These are phyloP conservation scores for Coemansia sp. DNA, from an alignment of 192 early-diverging fungal species.

Conservation along the genomic window DNA sequence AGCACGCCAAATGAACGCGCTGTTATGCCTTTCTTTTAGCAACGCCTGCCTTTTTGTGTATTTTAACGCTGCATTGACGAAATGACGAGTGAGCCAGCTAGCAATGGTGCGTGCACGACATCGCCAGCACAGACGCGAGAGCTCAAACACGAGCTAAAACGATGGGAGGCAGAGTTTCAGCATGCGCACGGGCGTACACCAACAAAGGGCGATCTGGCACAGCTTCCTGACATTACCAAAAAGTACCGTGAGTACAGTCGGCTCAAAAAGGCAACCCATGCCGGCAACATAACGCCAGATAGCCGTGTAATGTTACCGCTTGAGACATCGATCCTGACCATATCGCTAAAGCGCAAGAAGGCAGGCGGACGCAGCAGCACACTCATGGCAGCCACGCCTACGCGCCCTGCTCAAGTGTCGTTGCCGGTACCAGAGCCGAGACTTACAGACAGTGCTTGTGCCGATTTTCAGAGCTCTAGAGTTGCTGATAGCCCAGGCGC, in stretches of 20 bases:
- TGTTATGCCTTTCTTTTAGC: too few relatives aligned
- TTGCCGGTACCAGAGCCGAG: background rate
- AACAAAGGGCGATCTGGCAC: conserved; percentile 29
- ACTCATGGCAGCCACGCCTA: background rate
- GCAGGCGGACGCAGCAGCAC: background rate
- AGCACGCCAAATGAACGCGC: too few relatives aligned
- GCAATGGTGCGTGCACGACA: background rate
- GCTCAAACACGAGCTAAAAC: conserved; percentile 51
- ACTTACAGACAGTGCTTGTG: background rate
- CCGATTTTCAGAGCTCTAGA: background rate
- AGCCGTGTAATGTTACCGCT: conserved; percentile 17
- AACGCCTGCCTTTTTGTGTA: too few relatives aligned
- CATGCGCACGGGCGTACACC: conserved; percentile 33
- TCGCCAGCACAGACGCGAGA: conserved; percentile 7
- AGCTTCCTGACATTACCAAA: conserved; percentile 28
- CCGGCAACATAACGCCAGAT: background rate
- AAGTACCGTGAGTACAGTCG: conserved; percentile 51
- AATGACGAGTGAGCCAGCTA: background rate
- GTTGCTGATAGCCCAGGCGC: background rate
- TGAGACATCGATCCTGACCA: conserved; percentile 27
- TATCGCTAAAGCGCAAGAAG: conserved; percentile 39
- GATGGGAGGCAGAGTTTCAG: conserved; percentile 44
- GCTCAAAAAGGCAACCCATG: conserved; percentile 18
- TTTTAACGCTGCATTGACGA: background rate
- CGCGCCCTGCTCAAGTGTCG: background rate